phyloP scores from a whole-genome alignment of 2,329 filamentous ascomycete species.

The Fusarium sp. region DNA sequence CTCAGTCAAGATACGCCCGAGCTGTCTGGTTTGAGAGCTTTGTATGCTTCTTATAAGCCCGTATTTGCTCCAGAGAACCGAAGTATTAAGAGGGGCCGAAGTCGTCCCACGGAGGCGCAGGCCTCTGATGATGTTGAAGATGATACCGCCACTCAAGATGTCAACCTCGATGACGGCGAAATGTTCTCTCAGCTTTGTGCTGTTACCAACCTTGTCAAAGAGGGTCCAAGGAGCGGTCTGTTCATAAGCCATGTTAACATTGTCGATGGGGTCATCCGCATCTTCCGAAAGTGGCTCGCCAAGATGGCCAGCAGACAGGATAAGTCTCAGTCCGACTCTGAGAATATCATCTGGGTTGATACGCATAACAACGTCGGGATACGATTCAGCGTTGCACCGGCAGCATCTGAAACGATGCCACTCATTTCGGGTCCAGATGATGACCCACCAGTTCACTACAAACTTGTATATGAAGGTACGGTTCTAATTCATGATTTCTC shows the following conservation, averaged over 20 bases:
- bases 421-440: conserved; percentile 67
- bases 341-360: conserved; percentile 74
- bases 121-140: conserved; percentile 38
- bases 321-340: background rate
- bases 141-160: conserved; percentile 63
- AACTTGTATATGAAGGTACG: conserved; percentile 76
- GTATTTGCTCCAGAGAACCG: conserved; percentile 63
- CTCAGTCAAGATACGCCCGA: conserved; percentile 12
- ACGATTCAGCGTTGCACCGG: conserved; percentile 66
- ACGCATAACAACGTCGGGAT: conserved; percentile 71
- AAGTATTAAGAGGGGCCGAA: conserved; percentile 44
- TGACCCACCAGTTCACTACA: conserved; percentile 74
- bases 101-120: conserved; percentile 4
- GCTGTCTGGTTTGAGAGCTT: conserved; percentile 55
- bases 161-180: conserved; percentile 75
- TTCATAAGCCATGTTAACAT: conserved; percentile 73
- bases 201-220: conserved; percentile 73
- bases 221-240: conserved; percentile 67
- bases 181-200: conserved; percentile 79
- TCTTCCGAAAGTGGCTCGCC: conserved; percentile 78
- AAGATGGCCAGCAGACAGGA: conserved; percentile 44
- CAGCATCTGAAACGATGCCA: conserved; percentile 54
- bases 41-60: conserved; percentile 79
- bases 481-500: background rate
- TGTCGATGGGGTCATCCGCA: conserved; percentile 72